A percentile compares a stretch with the other conserved stretches of the same genome.
Evolutionary conservation across 352 stramenopile genomes (phyloP).

Genomic region (Aphanomyces cochlioides): DNA sequence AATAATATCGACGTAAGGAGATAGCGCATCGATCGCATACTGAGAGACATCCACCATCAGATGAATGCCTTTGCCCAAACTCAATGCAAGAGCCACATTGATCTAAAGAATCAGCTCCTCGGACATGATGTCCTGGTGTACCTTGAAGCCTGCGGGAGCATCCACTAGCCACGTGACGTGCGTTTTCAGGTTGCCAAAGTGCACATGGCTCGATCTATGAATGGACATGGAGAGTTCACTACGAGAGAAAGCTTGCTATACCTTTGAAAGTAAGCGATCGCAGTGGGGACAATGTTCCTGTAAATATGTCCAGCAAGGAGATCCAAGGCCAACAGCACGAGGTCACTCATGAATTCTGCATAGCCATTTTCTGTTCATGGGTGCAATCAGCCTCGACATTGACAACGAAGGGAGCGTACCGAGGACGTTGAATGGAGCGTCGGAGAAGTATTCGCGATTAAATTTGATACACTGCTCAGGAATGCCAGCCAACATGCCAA

Average conservation of each 20-base stretch:
- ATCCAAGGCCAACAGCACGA: background rate
- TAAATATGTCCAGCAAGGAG: slow-evolving; percentile 5
- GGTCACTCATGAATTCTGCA: slow-evolving; percentile 23
- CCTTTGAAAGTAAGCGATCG: slow-evolving; percentile 18
- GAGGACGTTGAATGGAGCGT: slow-evolving; percentile 6
- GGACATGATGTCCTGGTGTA: slow-evolving; percentile 25
- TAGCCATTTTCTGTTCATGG: slow-evolving; percentile 7
- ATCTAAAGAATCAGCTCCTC: slow-evolving; percentile 40
- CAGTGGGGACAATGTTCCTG: slow-evolving; percentile 33
- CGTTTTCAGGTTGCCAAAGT: slow-evolving; percentile 46
- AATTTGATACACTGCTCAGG: slow-evolving; percentile 23
- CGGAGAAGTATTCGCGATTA: slow-evolving; percentile 12
- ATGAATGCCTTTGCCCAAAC: slow-evolving; percentile 79
- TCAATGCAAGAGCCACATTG: slow-evolving; percentile 85
- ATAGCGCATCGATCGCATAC: slow-evolving; percentile 22
- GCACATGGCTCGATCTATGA: slow-evolving; percentile 16
- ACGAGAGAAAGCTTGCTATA: background rate
- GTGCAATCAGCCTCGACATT: background rate
- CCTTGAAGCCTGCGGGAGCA: slow-evolving; percentile 71
- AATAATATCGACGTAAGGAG: slow-evolving; percentile 17
- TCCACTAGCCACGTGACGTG: slow-evolving; percentile 77
- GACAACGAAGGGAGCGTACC: slow-evolving; percentile 6
- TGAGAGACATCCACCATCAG: slow-evolving; percentile 56
- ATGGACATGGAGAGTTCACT: background rate
- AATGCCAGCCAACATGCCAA: slow-evolving; percentile 35